Evolutionary conservation across 495 filamentous ascomycete genomes (phyloP), one percentile per base, ranked within the genome.

Genomic region (Trichoderma gamsii): DNA sequence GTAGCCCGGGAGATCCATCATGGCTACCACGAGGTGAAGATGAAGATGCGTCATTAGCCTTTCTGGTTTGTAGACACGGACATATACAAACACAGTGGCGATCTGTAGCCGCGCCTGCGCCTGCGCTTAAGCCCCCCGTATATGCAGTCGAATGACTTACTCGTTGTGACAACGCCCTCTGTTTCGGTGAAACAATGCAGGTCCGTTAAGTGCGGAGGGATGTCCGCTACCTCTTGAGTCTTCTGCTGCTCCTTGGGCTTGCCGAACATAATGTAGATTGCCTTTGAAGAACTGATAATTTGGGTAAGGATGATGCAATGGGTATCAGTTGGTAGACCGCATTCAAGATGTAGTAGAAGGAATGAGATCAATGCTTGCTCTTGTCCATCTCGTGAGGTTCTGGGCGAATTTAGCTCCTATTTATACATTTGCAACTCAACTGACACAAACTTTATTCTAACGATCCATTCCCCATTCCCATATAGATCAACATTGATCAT

Each of bases 151-250:
- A 66, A 76, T 80, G 6, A 76, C 65, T 32, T 56, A 67, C 65
- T 87, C 5, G 83, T 81, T 7, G 83, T 86, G 68, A 87, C 81
- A 51, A 87, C 79, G 52, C 85, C 84, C 61, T 85, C 78, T 35
- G 86, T 87, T 65, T 87, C 85, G 70, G 81, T 83, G 81, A 86
- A 88, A 78, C 84, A 86, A 74, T 80, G 79, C 3, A 80, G 74
- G 67, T 81, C 79, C 12, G 76, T 75, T 35, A 82, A 63, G 29
- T 73, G 67, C 2, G 74, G 72, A 0, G 78, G 76, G 65, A 80
- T 68, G 59, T 78, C 69, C 29, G 75, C 71, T 4, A 70, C 13
- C 46, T 71, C 65, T 61, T 52, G 41, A 38, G 51, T 61, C 66
- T 56, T 49, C 3, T 65, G 63, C 35, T 44, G 63, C 63, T 44